phyloP scores from a whole-genome alignment of 345 rosid genomes.

The Conringia planisiliqua region DNA sequence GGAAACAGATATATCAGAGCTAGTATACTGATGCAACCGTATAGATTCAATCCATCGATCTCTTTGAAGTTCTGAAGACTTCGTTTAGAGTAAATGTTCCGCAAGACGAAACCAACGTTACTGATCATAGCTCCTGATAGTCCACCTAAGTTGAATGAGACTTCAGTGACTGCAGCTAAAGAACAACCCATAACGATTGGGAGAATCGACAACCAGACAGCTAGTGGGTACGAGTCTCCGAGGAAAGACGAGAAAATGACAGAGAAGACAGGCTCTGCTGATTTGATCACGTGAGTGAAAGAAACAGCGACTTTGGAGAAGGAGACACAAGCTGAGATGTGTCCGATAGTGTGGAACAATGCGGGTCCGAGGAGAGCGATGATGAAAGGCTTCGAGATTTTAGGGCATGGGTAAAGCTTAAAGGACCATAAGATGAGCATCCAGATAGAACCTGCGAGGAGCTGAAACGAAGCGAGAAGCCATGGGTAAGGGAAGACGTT shows the following conservation, averaged over 20 bases:
- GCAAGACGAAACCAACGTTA: constrained; percentile 81
- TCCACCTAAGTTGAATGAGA: constrained; percentile 80
- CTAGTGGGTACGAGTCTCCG: constrained; percentile 78
- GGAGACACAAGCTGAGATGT: constrained; percentile 94
- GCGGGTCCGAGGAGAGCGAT: constrained; percentile 95
- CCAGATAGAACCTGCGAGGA: constrained; percentile 86
- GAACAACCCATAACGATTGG: constrained; percentile 95
- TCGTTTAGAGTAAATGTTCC: constrained; percentile 83
- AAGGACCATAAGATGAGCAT: constrained; percentile 81
- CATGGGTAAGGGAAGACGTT: constrained; percentile 91
- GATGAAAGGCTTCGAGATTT: constrained; percentile 77
- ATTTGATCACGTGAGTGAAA: constrained; percentile 95
- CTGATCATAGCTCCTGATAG: constrained; percentile 94
- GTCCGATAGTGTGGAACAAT: constrained; percentile 90
- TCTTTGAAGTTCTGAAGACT: constrained; percentile 81
- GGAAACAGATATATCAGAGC: constrained; percentile 76
- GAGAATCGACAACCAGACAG: constrained; percentile 88
- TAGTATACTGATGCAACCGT: constrained; percentile 79
- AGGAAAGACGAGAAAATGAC: constrained; percentile 87
- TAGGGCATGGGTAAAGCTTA: constrained; percentile 77
- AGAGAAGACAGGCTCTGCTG: constrained; percentile 95
- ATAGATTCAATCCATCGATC: constrained; percentile 83
- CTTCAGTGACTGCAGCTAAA: constrained; percentile 92
- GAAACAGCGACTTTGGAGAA: constrained; percentile 98
- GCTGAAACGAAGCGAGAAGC: constrained; percentile 96